These are phyloP conservation scores for Capsicum rhomboideum DNA, from an alignment of 257 asterid species.

Conservation along the genomic window DNA sequence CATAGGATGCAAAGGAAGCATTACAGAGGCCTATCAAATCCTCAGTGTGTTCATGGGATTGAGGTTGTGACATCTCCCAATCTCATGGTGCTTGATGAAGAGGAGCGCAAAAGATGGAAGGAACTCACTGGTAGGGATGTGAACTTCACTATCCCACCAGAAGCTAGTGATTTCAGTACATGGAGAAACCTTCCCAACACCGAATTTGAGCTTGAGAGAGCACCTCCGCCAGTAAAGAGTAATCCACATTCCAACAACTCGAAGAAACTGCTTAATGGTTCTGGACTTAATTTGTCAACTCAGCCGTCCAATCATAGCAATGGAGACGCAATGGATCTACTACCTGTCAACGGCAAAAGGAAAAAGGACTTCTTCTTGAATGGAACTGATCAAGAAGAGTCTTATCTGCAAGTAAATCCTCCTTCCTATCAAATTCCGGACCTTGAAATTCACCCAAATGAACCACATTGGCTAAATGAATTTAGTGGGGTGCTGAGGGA, in stretches of 20 bases:
- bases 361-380: slow-evolving; percentile 43
- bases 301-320: slow-evolving; percentile 32
- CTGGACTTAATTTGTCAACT: slow-evolving; percentile 51
- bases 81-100: slow-evolving; percentile 45
- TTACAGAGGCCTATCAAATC: slow-evolving; percentile 66
- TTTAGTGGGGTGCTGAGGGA: slow-evolving; percentile 51
- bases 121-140: slow-evolving; percentile 58
- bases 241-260: slow-evolving; percentile 27
- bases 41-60: slow-evolving; percentile 70
- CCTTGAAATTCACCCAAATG: slow-evolving; percentile 35
- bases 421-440: slow-evolving; percentile 28
- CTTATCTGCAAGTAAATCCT: slow-evolving; percentile 25
- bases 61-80: slow-evolving; percentile 50
- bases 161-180: slow-evolving; percentile 51
- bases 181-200: slow-evolving; percentile 71
- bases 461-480: slow-evolving; percentile 53
- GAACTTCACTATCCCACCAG: slow-evolving; percentile 40
- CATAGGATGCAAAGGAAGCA: slow-evolving; percentile 76
- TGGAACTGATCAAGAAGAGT: slow-evolving; percentile 42
- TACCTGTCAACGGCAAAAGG: slow-evolving; percentile 44
- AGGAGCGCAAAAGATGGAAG: slow-evolving; percentile 56
- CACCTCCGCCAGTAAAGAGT: slow-evolving; percentile 31
- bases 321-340: slow-evolving; percentile 39
- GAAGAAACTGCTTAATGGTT: slow-evolving; percentile 52
- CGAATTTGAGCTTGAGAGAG: slow-evolving; percentile 55